Evolutionary conservation across 2,329 filamentous ascomycete genomes (phyloP).

Genomic region (Kalmusia sp.): DNA sequence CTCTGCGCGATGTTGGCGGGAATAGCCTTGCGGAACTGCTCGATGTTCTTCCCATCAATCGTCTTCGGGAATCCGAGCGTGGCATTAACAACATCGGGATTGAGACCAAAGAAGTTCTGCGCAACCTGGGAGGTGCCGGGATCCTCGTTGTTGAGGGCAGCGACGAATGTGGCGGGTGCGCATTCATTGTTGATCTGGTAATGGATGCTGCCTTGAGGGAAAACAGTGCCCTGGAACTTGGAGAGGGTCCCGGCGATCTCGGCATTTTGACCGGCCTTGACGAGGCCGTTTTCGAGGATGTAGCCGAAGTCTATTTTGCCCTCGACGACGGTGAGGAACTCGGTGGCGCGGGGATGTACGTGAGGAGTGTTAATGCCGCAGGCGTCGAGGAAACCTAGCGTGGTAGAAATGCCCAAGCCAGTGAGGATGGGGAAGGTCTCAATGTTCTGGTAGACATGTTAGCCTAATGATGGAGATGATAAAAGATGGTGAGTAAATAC

Average conservation of each 20-base stretch:
- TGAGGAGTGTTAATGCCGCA: constrained; percentile 59
- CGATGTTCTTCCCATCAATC: constrained; percentile 45
- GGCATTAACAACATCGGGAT: constrained; percentile 45
- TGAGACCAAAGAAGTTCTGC: constrained; percentile 52
- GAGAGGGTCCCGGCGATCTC: constrained; percentile 50
- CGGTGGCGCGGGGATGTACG: constrained; percentile 57
- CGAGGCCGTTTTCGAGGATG: constrained; percentile 56
- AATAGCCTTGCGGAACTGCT: constrained; percentile 43
- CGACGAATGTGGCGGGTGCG: constrained; percentile 52
- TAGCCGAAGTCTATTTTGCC: constrained; percentile 54
- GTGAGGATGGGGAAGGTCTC: constrained; percentile 50
- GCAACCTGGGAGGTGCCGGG: constrained; percentile 52
- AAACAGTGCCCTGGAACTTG: constrained; percentile 55
- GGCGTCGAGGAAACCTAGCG: constrained; percentile 49
- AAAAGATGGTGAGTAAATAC: background rate
- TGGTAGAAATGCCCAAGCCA: constrained; percentile 47
- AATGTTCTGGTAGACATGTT: constrained; percentile 35
- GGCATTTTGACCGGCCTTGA: constrained; percentile 36
- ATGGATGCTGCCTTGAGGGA: constrained; percentile 56
- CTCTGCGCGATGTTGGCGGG: constrained; percentile 60
- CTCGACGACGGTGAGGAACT: constrained; percentile 55
- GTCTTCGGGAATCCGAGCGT: constrained; percentile 46
- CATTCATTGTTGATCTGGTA: constrained; percentile 59
- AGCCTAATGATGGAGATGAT: background rate
- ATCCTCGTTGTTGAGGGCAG: constrained; percentile 53